A percentile compares a stretch with the other conserved stretches of the same genome.
Evolutionary conservation across 306 rosid species (phyloP).

Genomic region (Trifolium repens): DNA sequence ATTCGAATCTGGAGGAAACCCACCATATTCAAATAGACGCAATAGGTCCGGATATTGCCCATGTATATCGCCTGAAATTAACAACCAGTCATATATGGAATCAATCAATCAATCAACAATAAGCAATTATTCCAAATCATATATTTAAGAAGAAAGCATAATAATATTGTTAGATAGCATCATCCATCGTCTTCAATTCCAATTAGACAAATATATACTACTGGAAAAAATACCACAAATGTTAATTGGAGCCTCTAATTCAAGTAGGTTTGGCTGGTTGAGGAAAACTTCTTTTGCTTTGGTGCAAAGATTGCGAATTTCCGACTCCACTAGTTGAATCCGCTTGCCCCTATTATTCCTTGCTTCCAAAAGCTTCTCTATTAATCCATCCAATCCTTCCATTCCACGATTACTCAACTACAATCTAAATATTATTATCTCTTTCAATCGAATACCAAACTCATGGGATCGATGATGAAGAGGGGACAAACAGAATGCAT

Average conservation of each 20-base stretch:
- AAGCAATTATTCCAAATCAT: not conserved
- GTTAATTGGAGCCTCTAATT: slow-evolving; percentile 89
- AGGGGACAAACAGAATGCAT: not conserved
- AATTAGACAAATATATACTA: not conserved
- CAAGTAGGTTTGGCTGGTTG: slow-evolving; percentile 76
- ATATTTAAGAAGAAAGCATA: no score
- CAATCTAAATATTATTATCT: not conserved
- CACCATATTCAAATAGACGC: slow-evolving; percentile 78
- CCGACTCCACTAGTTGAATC: slow-evolving; percentile 70
- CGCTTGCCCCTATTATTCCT: slow-evolving; percentile 70
- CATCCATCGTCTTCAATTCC: not conserved
- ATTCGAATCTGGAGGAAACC: slow-evolving; percentile 83
- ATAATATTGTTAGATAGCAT: not conserved
- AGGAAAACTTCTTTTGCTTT: slow-evolving; percentile 77
- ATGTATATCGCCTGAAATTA: slow-evolving; percentile 73
- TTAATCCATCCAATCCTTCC: slow-evolving; percentile 87
- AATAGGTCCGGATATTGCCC: slow-evolving; percentile 89
- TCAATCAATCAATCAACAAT: not conserved
- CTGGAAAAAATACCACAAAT: slow-evolving; percentile 65
- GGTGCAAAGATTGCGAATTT: slow-evolving; percentile 78
- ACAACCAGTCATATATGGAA: not conserved
- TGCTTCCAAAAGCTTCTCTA: slow-evolving; percentile 77
- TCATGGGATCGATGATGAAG: not conserved
- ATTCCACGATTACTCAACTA: slow-evolving; percentile 48
- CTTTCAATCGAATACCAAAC: not conserved